phyloP scores from a whole-genome alignment of 1,284 basidiomycete genomes.

The Singerocomus rubriflavus region DNA sequence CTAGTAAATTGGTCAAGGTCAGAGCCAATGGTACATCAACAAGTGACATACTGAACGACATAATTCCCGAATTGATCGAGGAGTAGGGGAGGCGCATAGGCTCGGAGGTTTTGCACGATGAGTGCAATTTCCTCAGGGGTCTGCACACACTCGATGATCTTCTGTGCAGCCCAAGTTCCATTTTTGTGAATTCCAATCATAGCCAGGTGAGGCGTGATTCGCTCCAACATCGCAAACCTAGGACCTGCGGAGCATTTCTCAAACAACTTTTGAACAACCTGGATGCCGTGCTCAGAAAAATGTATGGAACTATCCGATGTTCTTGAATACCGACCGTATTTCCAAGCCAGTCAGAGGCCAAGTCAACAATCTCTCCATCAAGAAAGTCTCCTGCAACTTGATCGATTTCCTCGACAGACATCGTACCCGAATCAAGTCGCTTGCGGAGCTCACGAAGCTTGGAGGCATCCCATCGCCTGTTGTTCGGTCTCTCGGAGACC shows the following conservation, averaged over 20 bases:
- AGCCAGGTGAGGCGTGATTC: conserved; percentile 91
- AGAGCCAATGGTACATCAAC: neutral
- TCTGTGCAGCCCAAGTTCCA: conserved; percentile 99
- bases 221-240: conserved; percentile 88
- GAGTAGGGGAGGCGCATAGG: conserved; percentile 91
- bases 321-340: conserved; percentile 72
- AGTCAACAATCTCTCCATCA: conserved; percentile 87
- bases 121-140: conserved; percentile 86
- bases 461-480: conserved; percentile 90
- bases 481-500: conserved; percentile 79
- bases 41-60: conserved; percentile 79
- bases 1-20: conserved; percentile 36
- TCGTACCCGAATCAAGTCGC: conserved; percentile 71
- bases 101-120: conserved; percentile 82
- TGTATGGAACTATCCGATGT: conserved; percentile 1
- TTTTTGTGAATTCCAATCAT: conserved; percentile 99
- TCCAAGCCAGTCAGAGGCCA: conserved; percentile 98
- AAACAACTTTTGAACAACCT: conserved; percentile 96
- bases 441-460: conserved; percentile 94
- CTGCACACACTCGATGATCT: conserved; percentile 95
- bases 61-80: conserved; percentile 98
- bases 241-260: conserved; percentile 81
- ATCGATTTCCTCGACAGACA: conserved; percentile 87
- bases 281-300: conserved; percentile 15
- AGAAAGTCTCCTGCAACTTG: conserved; percentile 86